phyloP scores from a whole-genome alignment of 192 early-diverging fungal species.

The Coemansia sp. region DNA sequence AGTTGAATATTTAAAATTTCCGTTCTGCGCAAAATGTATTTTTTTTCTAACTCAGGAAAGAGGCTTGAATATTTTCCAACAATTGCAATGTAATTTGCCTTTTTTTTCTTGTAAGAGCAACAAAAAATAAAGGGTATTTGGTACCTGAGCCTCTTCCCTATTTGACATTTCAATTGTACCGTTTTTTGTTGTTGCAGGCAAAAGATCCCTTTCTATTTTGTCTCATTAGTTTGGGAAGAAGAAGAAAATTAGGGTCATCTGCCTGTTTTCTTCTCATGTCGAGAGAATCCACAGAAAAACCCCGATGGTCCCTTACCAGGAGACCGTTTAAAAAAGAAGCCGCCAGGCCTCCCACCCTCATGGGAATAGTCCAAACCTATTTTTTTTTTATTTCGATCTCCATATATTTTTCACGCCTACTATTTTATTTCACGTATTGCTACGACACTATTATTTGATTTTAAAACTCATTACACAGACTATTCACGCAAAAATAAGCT shows the following conservation, averaged over 20 bases:
- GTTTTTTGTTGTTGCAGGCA: neutral
- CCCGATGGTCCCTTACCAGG: neutral
- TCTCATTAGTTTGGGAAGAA: too few relatives aligned
- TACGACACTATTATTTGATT: neutral
- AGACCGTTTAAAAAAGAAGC: neutral
- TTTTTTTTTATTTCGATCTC: neutral
- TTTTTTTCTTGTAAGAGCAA: neutral
- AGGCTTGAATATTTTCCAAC: neutral
- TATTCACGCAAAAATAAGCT: neutral
- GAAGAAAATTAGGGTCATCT: slow-evolving; percentile 2
- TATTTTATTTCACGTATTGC: neutral
- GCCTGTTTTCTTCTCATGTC: neutral
- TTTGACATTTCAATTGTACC: neutral
- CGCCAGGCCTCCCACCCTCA: too few relatives aligned
- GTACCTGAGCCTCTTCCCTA: slow-evolving; percentile 8
- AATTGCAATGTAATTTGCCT: neutral
- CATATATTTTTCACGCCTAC: neutral
- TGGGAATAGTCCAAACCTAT: neutral
- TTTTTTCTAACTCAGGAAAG: neutral
- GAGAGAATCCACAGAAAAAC: neutral
- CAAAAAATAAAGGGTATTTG: neutral
- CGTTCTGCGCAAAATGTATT: neutral
- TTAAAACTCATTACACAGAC: neutral
- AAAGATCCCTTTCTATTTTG: too few relatives aligned
- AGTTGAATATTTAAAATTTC: neutral